A percentile compares a stretch with the other conserved stretches of the same genome.
Conservation (phyloP, 164 flowering plant genomes). For the Piper longum region DNA sequence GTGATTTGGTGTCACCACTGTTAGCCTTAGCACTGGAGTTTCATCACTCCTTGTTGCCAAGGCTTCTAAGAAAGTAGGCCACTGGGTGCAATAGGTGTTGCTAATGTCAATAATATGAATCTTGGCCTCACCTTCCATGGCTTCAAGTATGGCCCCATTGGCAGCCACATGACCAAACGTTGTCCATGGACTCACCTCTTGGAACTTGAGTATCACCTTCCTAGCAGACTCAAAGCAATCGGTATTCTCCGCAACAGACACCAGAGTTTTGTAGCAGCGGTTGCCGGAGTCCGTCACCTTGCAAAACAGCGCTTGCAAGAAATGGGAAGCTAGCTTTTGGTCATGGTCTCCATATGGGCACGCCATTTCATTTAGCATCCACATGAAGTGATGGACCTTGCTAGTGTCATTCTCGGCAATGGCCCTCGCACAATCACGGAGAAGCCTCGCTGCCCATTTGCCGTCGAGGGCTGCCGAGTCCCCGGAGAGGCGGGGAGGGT, state of each 20-base stretch:
- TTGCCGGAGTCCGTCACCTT: constrained; percentile 52
- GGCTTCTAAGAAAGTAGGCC: constrained; percentile 78
- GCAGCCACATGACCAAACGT: constrained; percentile 86
- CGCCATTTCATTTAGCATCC: constrained; percentile 77
- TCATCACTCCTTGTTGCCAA: constrained; percentile 63
- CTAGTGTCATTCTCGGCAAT: constrained; percentile 43
- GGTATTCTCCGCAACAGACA: constrained; percentile 34
- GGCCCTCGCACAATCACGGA: constrained; percentile 56
- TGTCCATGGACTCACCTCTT: constrained; percentile 86
- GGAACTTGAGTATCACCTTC: constrained; percentile 45
- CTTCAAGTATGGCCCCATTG: constrained; percentile 74
- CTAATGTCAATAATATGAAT: constrained; percentile 73
- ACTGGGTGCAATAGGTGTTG: constrained; percentile 76
- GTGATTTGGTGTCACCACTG: constrained; percentile 27
- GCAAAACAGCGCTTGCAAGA: constrained; percentile 63
- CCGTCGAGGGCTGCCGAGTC: constrained; percentile 12
- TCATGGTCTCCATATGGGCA: constrained; percentile 78
- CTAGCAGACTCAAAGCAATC: constrained; percentile 52
- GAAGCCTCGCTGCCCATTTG: constrained; percentile 56
- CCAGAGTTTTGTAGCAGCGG: constrained; percentile 40
- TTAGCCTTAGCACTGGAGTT: constrained; percentile 58
- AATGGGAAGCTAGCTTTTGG: constrained; percentile 58
- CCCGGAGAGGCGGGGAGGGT: constrained; percentile 22
- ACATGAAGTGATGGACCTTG: constrained; percentile 51
- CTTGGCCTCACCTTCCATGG: constrained; percentile 54